Conservation (phyloP, 2,329 filamentous ascomycete species). For the Alternaria longipes region DNA sequence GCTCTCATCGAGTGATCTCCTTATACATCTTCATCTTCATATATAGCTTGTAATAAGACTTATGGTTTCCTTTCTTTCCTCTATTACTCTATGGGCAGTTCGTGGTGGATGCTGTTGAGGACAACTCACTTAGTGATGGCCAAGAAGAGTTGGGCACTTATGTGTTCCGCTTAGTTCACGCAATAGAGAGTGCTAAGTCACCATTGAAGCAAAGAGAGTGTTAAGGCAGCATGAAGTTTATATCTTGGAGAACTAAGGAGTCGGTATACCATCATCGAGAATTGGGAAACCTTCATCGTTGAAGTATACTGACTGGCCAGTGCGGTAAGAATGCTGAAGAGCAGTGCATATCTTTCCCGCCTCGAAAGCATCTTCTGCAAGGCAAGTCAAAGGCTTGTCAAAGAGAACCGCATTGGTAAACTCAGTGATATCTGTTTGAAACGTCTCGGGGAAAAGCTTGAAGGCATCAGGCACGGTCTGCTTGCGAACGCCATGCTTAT, state of each 20-base stretch:
- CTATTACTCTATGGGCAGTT: too few relatives aligned
- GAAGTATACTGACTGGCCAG: conserved; percentile 9
- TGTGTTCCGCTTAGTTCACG: too few relatives aligned
- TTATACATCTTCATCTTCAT: background rate
- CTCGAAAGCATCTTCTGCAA: conserved; percentile 14
- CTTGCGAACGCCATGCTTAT: conserved; percentile 15
- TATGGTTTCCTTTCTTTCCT: background rate
- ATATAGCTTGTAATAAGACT: background rate
- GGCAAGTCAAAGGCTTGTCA: conserved; percentile 8
- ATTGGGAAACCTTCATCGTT: conserved; percentile 11
- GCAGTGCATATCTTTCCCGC: conserved; percentile 15
- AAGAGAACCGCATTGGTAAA: background rate
- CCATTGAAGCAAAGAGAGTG: too few relatives aligned
- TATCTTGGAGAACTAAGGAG: background rate
- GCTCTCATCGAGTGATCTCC: background rate
- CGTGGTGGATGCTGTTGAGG: too few relatives aligned
- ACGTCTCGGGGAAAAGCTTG: conserved; percentile 11
- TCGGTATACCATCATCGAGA: background rate
- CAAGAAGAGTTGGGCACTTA: too few relatives aligned
- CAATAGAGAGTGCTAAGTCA: too few relatives aligned
- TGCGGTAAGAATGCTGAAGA: conserved; percentile 12
- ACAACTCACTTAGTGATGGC: too few relatives aligned
- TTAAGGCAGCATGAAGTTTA: too few relatives aligned
- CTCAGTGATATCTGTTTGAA: background rate
- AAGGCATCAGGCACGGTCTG: conserved; percentile 12